Base-by-base conservation (phyloP, 2,329 filamentous ascomycete genomes). In the Fusarium sp. region DNA sequence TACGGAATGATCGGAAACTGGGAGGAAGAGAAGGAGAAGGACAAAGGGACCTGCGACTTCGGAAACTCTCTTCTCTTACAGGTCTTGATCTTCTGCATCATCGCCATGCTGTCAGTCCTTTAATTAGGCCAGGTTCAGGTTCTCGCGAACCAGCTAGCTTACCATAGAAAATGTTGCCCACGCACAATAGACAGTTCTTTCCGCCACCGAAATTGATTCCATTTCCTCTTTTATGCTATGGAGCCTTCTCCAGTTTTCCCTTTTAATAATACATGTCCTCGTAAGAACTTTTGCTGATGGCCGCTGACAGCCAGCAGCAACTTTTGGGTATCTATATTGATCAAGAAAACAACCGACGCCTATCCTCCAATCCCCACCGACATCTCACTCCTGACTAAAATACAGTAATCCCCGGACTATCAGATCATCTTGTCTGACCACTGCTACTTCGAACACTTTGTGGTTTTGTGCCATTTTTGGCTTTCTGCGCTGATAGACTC, bases 81-180 rank as follows among this genome's bases (percentile, higher is more conserved):
- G 38, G 29, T 62, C 47, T 66, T 47, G 25, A 55, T 55, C 30
- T 61, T 59, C 67, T 65, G 68, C 63, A 71, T 71, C 57, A 29
- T 57, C 49, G 51, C 54, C 55, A 55, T 55, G 52, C 61, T 70
- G 42, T 45, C 64, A 66, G 67, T 53, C 49, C 56, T 46, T 60
- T 64, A 66, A 68, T 63, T 44, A 67, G 70, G 66, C 56, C 57
- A 67, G 55, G 64, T 69, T 66, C 54, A 67, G 58, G 64, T 69
- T 66, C 71, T 62, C 43, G 51, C 50, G 68, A 71, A 66, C 63
- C 68, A 66, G 70, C 73, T 68, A 74, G 70, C 73, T 71, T 68
- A 69, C 59, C 63, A 75, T 75, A 77, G 75, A 76, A 76, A 46
- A 74, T 69, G 63, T 72, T 76, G 77, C 77, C 71, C 76, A 77